A percentile compares a stretch with the other conserved stretches of the same genome.
phyloP scores from a whole-genome alignment of 257 asterid species.

The Gardenia jasminoides region DNA sequence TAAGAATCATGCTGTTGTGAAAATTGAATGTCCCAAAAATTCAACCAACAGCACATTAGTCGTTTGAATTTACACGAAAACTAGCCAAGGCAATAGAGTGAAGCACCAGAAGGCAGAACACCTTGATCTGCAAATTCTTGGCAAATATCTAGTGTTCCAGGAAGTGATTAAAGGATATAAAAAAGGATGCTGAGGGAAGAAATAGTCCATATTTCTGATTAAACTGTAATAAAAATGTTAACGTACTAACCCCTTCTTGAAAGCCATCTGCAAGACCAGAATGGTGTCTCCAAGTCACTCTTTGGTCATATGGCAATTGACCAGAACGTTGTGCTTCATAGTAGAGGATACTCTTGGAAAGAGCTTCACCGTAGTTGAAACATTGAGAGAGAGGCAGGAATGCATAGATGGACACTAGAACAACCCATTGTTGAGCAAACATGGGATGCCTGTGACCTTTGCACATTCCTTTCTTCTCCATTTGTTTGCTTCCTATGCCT shows the following conservation, averaged over 20 bases:
- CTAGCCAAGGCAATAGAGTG: too few relatives aligned
- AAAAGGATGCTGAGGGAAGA: too few relatives aligned
- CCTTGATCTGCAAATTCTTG: too few relatives aligned
- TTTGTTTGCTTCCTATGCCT: not conserved
- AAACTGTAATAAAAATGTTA: too few relatives aligned
- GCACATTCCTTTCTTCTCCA: not conserved
- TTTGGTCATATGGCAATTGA: conserved; percentile 33
- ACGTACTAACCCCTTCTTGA: conserved; percentile 29
- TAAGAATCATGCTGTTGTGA: too few relatives aligned
- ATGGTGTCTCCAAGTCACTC: conserved; percentile 36
- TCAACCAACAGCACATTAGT: too few relatives aligned
- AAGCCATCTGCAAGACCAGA: conserved; percentile 41
- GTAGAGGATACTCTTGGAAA: conserved; percentile 24
- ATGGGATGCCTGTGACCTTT: not conserved
- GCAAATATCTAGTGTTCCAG: too few relatives aligned
- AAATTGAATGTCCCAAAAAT: too few relatives aligned
- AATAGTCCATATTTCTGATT: not conserved
- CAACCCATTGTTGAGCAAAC: not conserved
- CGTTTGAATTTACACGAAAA: too few relatives aligned
- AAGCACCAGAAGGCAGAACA: too few relatives aligned
- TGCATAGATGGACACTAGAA: not conserved
- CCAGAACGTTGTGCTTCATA: conserved; percentile 42
- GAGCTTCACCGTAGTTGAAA: conserved; percentile 19
- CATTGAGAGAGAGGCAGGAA: not conserved
- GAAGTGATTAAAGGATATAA: too few relatives aligned